Conservation (phyloP, 176 grass and related monocot species). For the Phyllostachys edulis region DNA sequence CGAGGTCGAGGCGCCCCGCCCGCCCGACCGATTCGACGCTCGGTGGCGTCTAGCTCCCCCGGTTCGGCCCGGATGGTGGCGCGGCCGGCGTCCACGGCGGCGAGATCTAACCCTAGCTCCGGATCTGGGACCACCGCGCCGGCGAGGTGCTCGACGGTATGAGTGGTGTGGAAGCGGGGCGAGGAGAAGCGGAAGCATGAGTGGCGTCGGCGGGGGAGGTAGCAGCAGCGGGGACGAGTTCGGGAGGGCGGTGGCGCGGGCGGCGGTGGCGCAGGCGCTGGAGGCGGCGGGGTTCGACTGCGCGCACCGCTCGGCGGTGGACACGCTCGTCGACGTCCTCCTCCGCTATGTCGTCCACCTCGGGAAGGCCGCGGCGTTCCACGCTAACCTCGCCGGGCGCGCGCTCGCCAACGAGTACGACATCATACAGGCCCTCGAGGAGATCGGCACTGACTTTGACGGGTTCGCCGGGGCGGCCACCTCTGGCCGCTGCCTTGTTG, state of each 20-base stretch:
- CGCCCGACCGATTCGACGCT: conserved; percentile 24
- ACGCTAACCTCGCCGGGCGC: conserved; percentile 71
- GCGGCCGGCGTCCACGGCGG: neutral
- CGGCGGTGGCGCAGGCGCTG: conserved; percentile 64
- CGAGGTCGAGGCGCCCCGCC: neutral
- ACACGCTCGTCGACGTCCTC: conserved; percentile 62
- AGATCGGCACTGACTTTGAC: conserved; percentile 47
- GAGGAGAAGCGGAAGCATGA: conserved; percentile 38
- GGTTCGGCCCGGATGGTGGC: conserved; percentile 9
- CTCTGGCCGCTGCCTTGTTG: conserved; percentile 51
- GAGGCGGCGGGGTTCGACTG: conserved; percentile 67
- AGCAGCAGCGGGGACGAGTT: conserved; percentile 56
- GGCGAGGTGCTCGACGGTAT: conserved; percentile 43
- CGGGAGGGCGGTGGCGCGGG: conserved; percentile 58
- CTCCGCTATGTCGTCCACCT: conserved; percentile 70
- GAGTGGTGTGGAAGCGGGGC: conserved; percentile 14
- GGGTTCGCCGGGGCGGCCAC: conserved; percentile 64
- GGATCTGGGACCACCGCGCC: conserved; percentile 59
- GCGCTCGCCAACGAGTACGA: conserved; percentile 70
- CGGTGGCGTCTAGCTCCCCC: neutral
- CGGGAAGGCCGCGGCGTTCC: conserved; percentile 58
- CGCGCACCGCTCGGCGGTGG: conserved; percentile 58
- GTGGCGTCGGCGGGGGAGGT: neutral
- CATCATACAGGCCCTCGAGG: conserved; percentile 73
- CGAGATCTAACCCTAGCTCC: conserved; percentile 52